phyloP scores from a whole-genome alignment of 352 stramenopile genomes.

The Phytophthora megakarya region DNA sequence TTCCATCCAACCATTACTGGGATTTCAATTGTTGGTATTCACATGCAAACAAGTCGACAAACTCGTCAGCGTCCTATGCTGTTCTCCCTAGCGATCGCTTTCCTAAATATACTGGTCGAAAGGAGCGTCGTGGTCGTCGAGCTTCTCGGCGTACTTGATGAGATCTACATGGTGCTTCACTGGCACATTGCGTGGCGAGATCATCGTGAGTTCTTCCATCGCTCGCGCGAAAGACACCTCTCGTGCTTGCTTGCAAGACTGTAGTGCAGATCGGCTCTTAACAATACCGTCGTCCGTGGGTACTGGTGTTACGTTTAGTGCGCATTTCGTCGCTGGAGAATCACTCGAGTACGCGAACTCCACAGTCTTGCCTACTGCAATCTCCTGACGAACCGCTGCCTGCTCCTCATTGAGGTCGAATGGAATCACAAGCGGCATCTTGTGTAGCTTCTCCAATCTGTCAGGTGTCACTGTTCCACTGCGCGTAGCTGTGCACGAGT shows the following conservation, averaged over 20 bases:
- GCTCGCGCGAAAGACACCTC: conserved; percentile 75
- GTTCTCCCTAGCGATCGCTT: conserved; percentile 25
- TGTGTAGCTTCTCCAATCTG: conserved; percentile 31
- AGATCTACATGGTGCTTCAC: conserved; percentile 81
- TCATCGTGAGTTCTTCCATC: conserved; percentile 79
- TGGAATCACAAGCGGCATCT: conserved; percentile 71
- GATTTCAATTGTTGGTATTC: conserved; percentile 32
- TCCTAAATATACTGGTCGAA: conserved; percentile 70
- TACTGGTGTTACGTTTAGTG: conserved; percentile 67
- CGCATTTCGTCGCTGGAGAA: conserved; percentile 43
- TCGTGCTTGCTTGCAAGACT: conserved; percentile 75
- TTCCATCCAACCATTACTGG: conserved; percentile 8
- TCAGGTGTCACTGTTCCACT: conserved; percentile 11
- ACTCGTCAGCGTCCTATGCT: conserved; percentile 31
- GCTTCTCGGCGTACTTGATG: conserved; percentile 86
- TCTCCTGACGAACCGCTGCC: conserved; percentile 45
- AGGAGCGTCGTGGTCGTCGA: conserved; percentile 66
- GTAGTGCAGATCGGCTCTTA: conserved; percentile 73
- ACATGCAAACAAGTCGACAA: conserved; percentile 35
- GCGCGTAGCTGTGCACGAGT: conserved; percentile 15
- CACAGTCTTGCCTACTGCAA: conserved; percentile 69
- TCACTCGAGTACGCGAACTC: conserved; percentile 61
- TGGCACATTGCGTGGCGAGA: conserved; percentile 76
- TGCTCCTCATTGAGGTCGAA: conserved; percentile 65
- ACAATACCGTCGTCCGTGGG: conserved; percentile 61